phyloP scores from a whole-genome alignment of 441 rosid genomes.

The Syzygium malaccense region DNA sequence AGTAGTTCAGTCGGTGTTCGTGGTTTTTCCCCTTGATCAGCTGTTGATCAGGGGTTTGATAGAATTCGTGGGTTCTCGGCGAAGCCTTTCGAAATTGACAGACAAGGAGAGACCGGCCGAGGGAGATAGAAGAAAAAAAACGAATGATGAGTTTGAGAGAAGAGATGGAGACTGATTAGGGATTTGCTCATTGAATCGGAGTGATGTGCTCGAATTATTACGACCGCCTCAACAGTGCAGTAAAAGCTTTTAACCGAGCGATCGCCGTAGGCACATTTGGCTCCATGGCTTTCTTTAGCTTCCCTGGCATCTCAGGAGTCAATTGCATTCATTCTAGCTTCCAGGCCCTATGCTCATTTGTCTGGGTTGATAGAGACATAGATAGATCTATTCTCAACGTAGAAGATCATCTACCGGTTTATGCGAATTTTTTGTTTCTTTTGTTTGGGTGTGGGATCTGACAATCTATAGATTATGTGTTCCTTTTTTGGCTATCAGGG shows the following conservation, averaged over 20 bases:
- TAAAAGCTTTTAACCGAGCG: not conserved
- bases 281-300: not conserved
- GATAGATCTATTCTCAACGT: not conserved
- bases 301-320: not conserved
- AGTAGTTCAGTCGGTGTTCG: not conserved
- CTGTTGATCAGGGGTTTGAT: not conserved
- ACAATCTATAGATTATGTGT: not conserved
- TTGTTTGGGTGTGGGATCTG: not conserved
- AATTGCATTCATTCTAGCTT: not conserved
- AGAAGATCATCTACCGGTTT: not conserved
- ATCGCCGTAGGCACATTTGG: not conserved
- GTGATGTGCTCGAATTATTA: not conserved
- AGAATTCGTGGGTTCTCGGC: not conserved
- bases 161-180: not conserved
- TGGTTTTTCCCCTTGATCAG: not conserved
- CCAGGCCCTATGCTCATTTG: not conserved
- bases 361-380: not conserved
- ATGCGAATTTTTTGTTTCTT: not conserved
- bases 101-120: not conserved
- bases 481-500: not conserved
- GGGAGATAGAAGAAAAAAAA: not conserved
- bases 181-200: not conserved
- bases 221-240: not conserved
- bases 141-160: not conserved
- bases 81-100: not conserved